Evolutionary conservation across 148 eudicot species (phyloP).

Genomic region (Camellia lanceoleosa): DNA sequence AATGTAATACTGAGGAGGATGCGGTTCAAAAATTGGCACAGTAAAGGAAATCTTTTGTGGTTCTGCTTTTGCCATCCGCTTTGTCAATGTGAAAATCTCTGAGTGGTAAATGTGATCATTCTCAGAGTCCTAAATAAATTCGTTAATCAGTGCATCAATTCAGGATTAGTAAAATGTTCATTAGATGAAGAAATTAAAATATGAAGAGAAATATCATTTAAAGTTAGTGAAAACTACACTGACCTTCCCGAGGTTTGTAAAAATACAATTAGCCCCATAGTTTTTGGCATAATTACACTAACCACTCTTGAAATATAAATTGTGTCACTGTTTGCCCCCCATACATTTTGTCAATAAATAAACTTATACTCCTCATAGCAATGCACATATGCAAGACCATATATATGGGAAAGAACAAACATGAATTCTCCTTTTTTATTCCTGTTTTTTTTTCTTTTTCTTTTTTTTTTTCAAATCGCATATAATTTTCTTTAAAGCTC

Average conservation of each 20-base stretch:
- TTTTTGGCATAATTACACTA: neutral
- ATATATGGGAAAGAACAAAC: neutral
- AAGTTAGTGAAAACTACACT: neutral
- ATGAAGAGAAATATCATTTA: neutral
- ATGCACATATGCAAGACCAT: neutral
- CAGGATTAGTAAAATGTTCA: neutral
- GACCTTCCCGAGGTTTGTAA: neutral
- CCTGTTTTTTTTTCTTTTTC: neutral
- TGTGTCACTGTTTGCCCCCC: too few relatives aligned
- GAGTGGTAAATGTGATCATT: conserved; percentile 98
- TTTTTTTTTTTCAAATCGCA: neutral
- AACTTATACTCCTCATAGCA: neutral
- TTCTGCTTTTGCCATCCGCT: conserved; percentile 76
- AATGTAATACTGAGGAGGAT: conserved; percentile 92
- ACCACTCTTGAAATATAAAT: too few relatives aligned
- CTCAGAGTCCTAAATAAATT: conserved; percentile 70
- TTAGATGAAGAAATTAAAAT: neutral
- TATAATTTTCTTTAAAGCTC: neutral
- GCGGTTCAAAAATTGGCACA: conserved; percentile 98
- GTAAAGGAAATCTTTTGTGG: conserved; percentile 93
- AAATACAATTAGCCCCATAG: neutral
- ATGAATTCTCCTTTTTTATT: neutral
- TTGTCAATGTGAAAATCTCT: conserved; percentile 84
- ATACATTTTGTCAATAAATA: neutral
- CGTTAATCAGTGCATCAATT: conserved; percentile 11